Base-by-base conservation (phyloP, 352 stramenopile species). In the Phytophthora chlamydospora region DNA sequence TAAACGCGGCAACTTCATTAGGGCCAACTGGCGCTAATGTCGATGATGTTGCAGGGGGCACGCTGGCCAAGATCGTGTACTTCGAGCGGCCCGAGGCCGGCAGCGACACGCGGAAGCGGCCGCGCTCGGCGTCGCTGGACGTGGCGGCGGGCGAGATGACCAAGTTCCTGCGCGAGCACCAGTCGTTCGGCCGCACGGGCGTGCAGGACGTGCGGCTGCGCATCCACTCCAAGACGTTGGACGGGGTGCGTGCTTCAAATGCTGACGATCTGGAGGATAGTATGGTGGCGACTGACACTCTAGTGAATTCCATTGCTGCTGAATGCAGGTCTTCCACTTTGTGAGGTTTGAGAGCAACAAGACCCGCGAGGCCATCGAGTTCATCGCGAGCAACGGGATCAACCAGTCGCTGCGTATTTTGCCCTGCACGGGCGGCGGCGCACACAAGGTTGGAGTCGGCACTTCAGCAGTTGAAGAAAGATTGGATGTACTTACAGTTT, bases 51-150 rank as follows among this genome's bases (percentile, higher is more conserved):
- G 69, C 85, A 83, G 91, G 95, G 14, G 95, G 95, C 0, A 98
- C 94, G 33, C 76, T 98, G 48, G 89, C 84, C 21, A 98, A 98
- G 76, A 96, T 98, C 59, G 94, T 98, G 47, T 98, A 98, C 72
- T 98, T 98, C 58, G 91, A 98, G 61, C 88, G 92, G 29, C 68
- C 73, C 40, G 75, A 87, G 14, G 31, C 55, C 0, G 60, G 48
- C 11, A 78, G 74, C 19, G 68, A 80, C 32, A 81, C 65, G 41
- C 74, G 78, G 38, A 90, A 89, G 49, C 82, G 88, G 3, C 81
- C 73, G 38, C 85, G 88, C 33, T 87, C 88, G 32, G 44, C 63
- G n/a, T 96, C 88, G 24, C 77, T 90, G 32, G 85, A 93, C n/a
- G 55, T 92, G 13, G 88, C 85, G 0, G 82, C 83, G 1, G 75